Conservation (phyloP, 805 yeast genomes). For the Millerozyma acaciae region DNA sequence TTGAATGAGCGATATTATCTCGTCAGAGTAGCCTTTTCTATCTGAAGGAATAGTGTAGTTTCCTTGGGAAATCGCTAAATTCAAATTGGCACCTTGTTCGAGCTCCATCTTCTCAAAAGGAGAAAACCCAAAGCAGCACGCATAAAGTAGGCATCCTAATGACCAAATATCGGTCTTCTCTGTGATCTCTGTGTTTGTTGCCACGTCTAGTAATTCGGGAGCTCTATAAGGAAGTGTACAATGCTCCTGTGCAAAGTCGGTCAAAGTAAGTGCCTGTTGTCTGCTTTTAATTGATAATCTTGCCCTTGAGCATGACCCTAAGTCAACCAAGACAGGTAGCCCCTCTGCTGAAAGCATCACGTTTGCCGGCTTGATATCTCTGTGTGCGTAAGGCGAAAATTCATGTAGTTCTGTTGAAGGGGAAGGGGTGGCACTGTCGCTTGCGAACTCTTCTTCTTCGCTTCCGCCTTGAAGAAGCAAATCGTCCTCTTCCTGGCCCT, state of each 20-base stretch:
- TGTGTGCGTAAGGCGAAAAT: constrained; percentile 70
- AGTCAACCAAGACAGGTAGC: constrained; percentile 73
- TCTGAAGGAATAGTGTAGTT: constrained; percentile 53
- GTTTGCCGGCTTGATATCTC: constrained; percentile 88
- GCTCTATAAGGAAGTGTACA: constrained; percentile 87
- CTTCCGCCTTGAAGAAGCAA: constrained; percentile 16
- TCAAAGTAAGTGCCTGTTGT: constrained; percentile 69
- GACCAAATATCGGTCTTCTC: constrained; percentile 90
- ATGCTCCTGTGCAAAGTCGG: constrained; percentile 79
- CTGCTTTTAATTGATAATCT: constrained; percentile 51
- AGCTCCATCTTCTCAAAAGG: constrained; percentile 86
- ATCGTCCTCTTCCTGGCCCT: constrained; percentile 26
- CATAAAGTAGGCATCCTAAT: constrained; percentile 77
- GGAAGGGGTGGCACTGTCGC: constrained; percentile 16
- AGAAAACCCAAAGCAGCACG: constrained; percentile 71
- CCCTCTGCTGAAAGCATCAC: constrained; percentile 75
- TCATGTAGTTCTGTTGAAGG: constrained; percentile 49
- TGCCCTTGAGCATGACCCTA: constrained; percentile 76
- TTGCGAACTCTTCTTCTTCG: constrained; percentile 29
- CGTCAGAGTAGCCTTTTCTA: constrained; percentile 49
- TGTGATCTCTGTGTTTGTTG: constrained; percentile 58
- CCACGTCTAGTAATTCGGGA: constrained; percentile 82
- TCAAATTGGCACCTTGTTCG: constrained; percentile 77
- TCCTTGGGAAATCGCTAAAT: constrained; percentile 70
- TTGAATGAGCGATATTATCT: constrained; percentile 51